These are phyloP conservation scores for Pseudodiploospora longispora DNA, from an alignment of 2,329 filamentous ascomycete species.

Conservation along the genomic window DNA sequence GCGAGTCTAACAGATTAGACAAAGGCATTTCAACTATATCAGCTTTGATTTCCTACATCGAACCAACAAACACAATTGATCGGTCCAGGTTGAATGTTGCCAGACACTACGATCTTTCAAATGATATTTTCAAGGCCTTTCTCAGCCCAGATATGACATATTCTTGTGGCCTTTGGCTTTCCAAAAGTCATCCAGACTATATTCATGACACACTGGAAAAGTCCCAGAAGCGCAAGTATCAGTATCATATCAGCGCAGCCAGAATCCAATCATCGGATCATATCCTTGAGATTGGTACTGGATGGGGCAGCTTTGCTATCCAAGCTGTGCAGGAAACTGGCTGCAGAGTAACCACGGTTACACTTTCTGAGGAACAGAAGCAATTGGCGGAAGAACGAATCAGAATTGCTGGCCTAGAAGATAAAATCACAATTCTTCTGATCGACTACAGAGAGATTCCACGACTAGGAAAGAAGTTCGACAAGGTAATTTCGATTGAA, in stretches of 20 bases:
- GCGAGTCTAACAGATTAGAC: conserved; percentile 1
- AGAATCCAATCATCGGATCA: conserved; percentile 56
- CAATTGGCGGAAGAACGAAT: conserved; percentile 58
- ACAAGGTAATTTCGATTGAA: conserved; percentile 66
- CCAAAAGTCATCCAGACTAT: neutral
- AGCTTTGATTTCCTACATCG: conserved; percentile 3
- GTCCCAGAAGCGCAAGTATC: conserved; percentile 61
- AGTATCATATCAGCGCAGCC: conserved; percentile 56
- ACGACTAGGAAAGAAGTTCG: conserved; percentile 45
- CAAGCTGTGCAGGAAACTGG: conserved; percentile 56
- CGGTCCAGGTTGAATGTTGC: neutral
- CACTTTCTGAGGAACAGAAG: conserved; percentile 62
- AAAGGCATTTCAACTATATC: conserved; percentile 1
- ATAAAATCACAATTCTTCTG: conserved; percentile 54
- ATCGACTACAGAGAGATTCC: conserved; percentile 60
- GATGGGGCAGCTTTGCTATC: conserved; percentile 67
- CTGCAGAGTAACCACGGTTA: conserved; percentile 60
- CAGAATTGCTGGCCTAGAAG: conserved; percentile 46
- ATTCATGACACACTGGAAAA: conserved; percentile 49
- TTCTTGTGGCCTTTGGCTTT: conserved; percentile 10
- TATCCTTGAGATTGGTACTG: conserved; percentile 65
- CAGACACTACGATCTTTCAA: conserved; percentile 10
- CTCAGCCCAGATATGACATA: conserved; percentile 11
- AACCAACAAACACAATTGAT: conserved; percentile 2
- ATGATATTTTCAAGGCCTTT: conserved; percentile 8